Conservation (phyloP, 768 basidiomycete species). For the Mrakia blollopis region DNA sequence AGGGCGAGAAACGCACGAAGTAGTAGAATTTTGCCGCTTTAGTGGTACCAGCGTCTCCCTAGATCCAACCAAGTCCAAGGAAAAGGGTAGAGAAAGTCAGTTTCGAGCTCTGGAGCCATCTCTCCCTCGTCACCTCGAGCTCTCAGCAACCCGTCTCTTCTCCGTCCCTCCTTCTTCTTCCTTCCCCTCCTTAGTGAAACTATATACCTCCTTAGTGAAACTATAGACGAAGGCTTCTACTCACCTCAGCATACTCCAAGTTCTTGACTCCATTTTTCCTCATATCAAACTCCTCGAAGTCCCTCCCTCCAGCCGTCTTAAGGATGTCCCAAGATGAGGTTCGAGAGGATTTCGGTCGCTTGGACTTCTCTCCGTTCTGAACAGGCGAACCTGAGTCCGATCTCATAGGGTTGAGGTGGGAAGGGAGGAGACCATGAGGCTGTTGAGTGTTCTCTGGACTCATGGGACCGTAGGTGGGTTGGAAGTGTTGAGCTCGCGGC, state of each 20-base stretch:
- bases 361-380: neutral
- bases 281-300: slow-evolving; percentile 26
- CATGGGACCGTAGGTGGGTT: neutral
- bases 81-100: too few species aligned
- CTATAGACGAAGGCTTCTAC: neutral
- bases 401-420: neutral
- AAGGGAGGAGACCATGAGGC: neutral
- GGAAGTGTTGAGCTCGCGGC: neutral
- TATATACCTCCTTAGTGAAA: too few species aligned
- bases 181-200: too few species aligned
- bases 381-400: neutral
- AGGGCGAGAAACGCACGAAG: neutral
- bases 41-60: slow-evolving; percentile 22
- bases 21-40: slow-evolving; percentile 25
- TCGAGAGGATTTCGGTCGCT: neutral
- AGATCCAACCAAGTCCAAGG: too few species aligned
- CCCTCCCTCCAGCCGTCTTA: neutral
- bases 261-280: slow-evolving; percentile 18
- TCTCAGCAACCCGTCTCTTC: too few species aligned
- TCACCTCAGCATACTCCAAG: slow-evolving; percentile 20
- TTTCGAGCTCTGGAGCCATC: too few species aligned
- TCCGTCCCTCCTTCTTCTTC: too few species aligned
- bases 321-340: slow-evolving; percentile 1
- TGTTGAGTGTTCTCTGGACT: neutral
- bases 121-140: too few species aligned